Conservation (phyloP, 2,329 filamentous ascomycete genomes). For the Plectosphaerella sp. region DNA sequence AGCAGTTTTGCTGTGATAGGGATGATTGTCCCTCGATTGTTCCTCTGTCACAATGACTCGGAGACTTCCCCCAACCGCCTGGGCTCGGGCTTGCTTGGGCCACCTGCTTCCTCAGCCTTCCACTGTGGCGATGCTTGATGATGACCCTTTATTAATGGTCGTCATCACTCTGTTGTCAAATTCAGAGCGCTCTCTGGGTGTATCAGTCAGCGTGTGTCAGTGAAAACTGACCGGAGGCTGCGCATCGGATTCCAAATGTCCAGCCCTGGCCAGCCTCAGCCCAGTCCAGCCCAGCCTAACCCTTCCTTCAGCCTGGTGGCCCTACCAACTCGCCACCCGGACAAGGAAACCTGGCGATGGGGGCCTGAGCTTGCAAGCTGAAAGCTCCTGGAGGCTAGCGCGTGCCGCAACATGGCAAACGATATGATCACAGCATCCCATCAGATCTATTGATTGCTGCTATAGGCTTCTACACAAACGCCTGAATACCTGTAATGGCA, state of each 20-base stretch:
- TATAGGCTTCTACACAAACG: slow-evolving; percentile 56
- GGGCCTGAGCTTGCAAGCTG: no score
- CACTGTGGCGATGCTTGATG: background rate
- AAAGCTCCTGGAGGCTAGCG: no score
- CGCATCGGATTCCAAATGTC: no score
- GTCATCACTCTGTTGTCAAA: background rate
- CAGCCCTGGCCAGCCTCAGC: no score
- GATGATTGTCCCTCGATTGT: background rate
- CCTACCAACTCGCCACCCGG: no score
- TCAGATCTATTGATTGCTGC: background rate
- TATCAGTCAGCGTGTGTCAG: no score
- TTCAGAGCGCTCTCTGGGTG: background rate
- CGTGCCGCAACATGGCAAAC: no score
- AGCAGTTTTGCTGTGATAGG: background rate
- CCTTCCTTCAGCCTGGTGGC: no score
- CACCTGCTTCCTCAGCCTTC: background rate
- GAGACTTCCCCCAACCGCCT: no score
- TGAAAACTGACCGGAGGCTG: no score
- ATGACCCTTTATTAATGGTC: background rate
- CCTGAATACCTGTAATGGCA: slow-evolving; percentile 71
- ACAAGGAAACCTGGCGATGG: no score
- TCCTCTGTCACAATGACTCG: background rate
- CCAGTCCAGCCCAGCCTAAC: no score
- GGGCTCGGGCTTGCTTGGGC: background rate
- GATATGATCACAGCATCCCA: background rate